Conservation (phyloP, 2,329 filamentous ascomycete species). For the Fusarium nisikadoi region DNA sequence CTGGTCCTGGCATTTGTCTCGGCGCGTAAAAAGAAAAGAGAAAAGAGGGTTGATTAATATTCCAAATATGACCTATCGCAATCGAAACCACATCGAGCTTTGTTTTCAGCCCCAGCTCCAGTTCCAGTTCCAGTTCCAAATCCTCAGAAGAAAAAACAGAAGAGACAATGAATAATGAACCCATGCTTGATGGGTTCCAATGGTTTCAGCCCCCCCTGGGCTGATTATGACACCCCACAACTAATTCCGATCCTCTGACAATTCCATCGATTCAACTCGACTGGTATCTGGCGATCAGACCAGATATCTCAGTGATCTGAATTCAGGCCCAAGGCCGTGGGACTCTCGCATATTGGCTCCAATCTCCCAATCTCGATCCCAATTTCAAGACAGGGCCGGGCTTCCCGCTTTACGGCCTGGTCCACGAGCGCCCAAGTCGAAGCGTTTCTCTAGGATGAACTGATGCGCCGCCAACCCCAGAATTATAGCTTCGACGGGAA, state of each 20-base stretch:
- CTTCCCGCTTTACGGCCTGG: constrained; percentile 50
- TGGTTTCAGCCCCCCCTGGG: background rate
- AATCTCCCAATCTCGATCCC: background rate
- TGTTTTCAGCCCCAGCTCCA: constrained; percentile 12
- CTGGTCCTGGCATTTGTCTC: constrained; percentile 19
- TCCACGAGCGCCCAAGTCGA: constrained; percentile 34
- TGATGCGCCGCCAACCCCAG: constrained; percentile 60
- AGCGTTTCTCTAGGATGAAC: constrained; percentile 57
- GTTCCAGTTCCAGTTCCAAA: background rate
- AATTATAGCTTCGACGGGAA: constrained; percentile 65
- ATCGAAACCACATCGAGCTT: constrained; percentile 15
- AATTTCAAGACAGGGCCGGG: constrained; percentile 41
- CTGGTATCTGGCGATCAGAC: background rate
- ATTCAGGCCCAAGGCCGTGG: constrained; percentile 21
- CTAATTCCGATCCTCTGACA: background rate
- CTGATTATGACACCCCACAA: background rate
- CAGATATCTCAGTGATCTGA: background rate
- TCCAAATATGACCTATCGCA: constrained; percentile 28
- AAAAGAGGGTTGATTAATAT: constrained; percentile 30
- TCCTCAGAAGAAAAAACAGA: background rate
- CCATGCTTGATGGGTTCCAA: constrained; percentile 5
- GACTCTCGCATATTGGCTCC: background rate
- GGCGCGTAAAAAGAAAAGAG: constrained; percentile 16
- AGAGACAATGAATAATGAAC: background rate
- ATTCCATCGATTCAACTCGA: background rate